These are phyloP conservation scores for Phialophora expanda DNA, from an alignment of 2,329 filamentous ascomycete species.

Conservation along the genomic window DNA sequence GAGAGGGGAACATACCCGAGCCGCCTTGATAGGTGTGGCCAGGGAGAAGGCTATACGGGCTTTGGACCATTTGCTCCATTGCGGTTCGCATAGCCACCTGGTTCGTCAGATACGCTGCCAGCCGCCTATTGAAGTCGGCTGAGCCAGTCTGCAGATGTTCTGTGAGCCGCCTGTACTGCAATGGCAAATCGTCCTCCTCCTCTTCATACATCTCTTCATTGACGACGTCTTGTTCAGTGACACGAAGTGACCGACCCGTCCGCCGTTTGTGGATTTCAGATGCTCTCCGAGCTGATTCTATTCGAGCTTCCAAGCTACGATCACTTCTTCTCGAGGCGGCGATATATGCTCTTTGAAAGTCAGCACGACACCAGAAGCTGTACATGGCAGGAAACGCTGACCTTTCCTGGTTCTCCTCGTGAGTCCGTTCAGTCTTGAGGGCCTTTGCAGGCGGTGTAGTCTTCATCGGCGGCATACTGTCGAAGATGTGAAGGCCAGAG, in stretches of 20 bases:
- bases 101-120: constrained; percentile 64
- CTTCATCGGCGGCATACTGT: constrained; percentile 36
- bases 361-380: constrained; percentile 27
- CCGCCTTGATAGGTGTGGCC: constrained; percentile 48
- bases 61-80: constrained; percentile 52
- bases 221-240: constrained; percentile 83
- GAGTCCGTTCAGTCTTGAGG: constrained; percentile 39
- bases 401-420: constrained; percentile 53
- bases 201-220: constrained; percentile 98
- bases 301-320: constrained; percentile 81
- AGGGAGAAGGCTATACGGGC: constrained; percentile 48
- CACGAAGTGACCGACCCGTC: constrained; percentile 79
- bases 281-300: constrained; percentile 84
- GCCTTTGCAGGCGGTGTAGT: constrained; percentile 40
- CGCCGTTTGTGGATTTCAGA: constrained; percentile 90
- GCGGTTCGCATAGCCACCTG: constrained; percentile 63
- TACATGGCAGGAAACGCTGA: constrained; percentile 36
- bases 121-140: constrained; percentile 64
- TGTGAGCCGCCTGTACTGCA: constrained; percentile 68
- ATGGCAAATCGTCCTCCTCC: constrained; percentile 79
- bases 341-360: constrained; percentile 75
- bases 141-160: constrained; percentile 66
- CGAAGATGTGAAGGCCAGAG: neutral
- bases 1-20: constrained; percentile 44
- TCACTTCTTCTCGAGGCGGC: constrained; percentile 87